phyloP scores from a whole-genome alignment of 179 eudicot species.

The Sideroxylon spinosum region DNA sequence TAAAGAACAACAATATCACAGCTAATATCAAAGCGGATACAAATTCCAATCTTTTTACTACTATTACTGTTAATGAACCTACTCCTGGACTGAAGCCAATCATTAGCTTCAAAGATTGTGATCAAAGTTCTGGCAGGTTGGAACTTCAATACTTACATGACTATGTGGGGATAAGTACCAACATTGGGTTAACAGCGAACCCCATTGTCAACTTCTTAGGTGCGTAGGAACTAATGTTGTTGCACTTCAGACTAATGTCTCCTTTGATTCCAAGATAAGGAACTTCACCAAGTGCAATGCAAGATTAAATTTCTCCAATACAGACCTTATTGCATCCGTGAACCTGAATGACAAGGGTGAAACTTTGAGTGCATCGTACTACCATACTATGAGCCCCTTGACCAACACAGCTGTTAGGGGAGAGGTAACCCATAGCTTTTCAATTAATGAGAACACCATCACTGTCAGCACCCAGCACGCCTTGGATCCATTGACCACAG shows the following conservation, averaged over 20 bases:
- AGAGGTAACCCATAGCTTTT: slow-evolving; percentile 31
- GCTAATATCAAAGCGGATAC: slow-evolving; percentile 74
- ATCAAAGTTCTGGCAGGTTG: slow-evolving; percentile 81
- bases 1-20: slow-evolving; percentile 62
- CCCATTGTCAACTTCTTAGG: slow-evolving; percentile 74
- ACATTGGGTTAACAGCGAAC: slow-evolving; percentile 76
- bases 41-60: slow-evolving; percentile 54
- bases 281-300: slow-evolving; percentile 68
- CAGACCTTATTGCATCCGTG: slow-evolving; percentile 70
- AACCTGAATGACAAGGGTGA: slow-evolving; percentile 44
- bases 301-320: slow-evolving; percentile 58
- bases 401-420: slow-evolving; percentile 30
- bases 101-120: slow-evolving; percentile 66
- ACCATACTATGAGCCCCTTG: slow-evolving; percentile 30
- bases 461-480: slow-evolving; percentile 36
- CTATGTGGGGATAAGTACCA: slow-evolving; percentile 62
- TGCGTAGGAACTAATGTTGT: slow-evolving; percentile 52
- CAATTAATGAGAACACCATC: slow-evolving; percentile 28
- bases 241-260: slow-evolving; percentile 62
- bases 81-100: slow-evolving; percentile 80
- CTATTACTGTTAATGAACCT: slow-evolving; percentile 64
- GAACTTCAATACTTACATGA: slow-evolving; percentile 84
- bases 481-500: slow-evolving; percentile 36
- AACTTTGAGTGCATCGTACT: slow-evolving; percentile 28
- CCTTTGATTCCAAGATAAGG: slow-evolving; percentile 66